phyloP scores from a whole-genome alignment of 331 rosid genomes.

The Quercus lobata region DNA sequence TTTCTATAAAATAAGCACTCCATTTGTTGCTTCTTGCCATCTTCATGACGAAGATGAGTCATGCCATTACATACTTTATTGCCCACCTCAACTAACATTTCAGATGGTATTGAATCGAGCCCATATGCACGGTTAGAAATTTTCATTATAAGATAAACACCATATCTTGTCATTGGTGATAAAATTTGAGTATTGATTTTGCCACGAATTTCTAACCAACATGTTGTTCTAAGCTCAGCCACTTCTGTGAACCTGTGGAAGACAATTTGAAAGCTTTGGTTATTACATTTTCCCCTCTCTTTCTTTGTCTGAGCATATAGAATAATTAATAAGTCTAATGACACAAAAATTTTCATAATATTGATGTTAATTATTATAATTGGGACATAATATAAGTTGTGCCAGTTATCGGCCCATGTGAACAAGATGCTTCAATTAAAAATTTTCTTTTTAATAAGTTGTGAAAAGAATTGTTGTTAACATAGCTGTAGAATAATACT shows the following conservation, averaged over 20 bases:
- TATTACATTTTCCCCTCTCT: background rate
- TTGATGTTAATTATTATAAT: too few species aligned
- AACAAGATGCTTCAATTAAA: too few species aligned
- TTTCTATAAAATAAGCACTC: constrained; percentile 33
- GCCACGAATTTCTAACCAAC: constrained; percentile 55
- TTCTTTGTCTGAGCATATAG: background rate
- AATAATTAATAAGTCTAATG: background rate
- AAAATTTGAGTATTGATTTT: constrained; percentile 31
- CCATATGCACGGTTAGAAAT: constrained; percentile 47
- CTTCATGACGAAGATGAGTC: constrained; percentile 22
- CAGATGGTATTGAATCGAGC: constrained; percentile 26
- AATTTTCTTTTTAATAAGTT: too few species aligned
- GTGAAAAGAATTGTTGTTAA: too few species aligned
- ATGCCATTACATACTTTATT: constrained; percentile 16
- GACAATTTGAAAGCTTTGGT: background rate
- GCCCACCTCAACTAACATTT: constrained; percentile 36
- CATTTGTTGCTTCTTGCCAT: constrained; percentile 21
- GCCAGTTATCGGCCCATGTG: too few species aligned
- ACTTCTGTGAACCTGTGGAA: constrained; percentile 41
- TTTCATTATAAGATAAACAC: constrained; percentile 52
- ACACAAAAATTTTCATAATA: too few species aligned
- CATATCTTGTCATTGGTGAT: constrained; percentile 39
- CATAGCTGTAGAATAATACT: too few species aligned
- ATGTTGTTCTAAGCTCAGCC: constrained; percentile 47
- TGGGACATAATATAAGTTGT: too few species aligned